Percentiles rank a stretch among this genome's conserved stretches.
phyloP scores from a whole-genome alignment of 2,329 filamentous ascomycete species.

The Xylariomycetidae sp. region DNA sequence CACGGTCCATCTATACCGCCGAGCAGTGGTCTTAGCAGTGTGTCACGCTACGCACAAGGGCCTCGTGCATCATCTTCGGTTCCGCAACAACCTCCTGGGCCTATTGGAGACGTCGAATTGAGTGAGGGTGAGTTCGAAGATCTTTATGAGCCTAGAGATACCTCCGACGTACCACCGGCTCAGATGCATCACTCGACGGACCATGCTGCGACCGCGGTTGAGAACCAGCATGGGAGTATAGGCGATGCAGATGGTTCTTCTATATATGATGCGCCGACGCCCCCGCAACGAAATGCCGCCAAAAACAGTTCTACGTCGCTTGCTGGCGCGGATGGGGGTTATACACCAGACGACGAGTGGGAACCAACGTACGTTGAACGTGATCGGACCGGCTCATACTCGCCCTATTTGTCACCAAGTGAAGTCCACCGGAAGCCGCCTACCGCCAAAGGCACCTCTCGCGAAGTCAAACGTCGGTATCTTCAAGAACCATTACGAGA shows the following conservation, averaged over 20 bases:
- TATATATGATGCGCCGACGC: constrained; percentile 25
- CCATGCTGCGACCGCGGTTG: constrained; percentile 8
- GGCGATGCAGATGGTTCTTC: constrained; percentile 28
- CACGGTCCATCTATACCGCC: no score
- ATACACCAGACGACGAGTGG: constrained; percentile 19
- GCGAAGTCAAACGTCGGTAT: constrained; percentile 19
- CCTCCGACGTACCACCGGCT: constrained; percentile 1
- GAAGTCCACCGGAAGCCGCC: constrained; percentile 34
- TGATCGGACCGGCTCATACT: constrained; percentile 49
- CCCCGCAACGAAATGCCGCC: constrained; percentile 17
- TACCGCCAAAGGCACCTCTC: constrained; percentile 14
- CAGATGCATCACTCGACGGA: constrained; percentile 4
- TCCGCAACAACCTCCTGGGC: no score
- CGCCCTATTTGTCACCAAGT: constrained; percentile 46
- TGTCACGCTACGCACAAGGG: no score
- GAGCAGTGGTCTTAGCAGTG: no score
- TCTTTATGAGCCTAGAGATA: constrained; percentile 42
- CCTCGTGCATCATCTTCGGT: no score
- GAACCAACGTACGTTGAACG: constrained; percentile 27
- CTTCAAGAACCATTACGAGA: no score
- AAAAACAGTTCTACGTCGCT: constrained; percentile 18
- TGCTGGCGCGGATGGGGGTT: constrained; percentile 18
- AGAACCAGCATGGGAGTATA: constrained; percentile 18
- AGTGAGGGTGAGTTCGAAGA: constrained; percentile 64
- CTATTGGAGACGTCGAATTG: constrained; percentile 76